These are phyloP conservation scores for Smittium culicis DNA, from an alignment of 371 early-diverging fungal genomes.

Conservation along the genomic window DNA sequence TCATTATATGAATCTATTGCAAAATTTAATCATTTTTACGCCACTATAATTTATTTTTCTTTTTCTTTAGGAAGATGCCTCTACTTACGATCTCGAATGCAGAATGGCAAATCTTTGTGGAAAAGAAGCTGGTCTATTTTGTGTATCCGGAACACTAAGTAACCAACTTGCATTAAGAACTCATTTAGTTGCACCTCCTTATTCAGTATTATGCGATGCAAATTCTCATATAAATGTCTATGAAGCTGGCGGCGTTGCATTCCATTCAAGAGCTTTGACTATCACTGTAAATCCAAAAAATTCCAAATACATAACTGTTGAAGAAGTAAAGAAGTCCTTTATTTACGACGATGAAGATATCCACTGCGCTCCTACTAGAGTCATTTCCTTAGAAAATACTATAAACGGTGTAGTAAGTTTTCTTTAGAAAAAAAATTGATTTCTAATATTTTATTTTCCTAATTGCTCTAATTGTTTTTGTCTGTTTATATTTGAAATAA, in stretches of 20 bases:
- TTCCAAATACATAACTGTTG: conserved; percentile 43
- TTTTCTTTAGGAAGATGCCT: conserved; percentile 41
- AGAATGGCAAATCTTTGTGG: conserved; percentile 56
- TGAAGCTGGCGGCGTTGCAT: conserved; percentile 74
- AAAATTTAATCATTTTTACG: too few relatives aligned
- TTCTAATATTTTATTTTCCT: not conserved
- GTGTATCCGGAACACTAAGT: conserved; percentile 71
- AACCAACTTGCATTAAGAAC: conserved; percentile 77
- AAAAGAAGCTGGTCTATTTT: conserved; percentile 71
- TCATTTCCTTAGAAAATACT: conserved; percentile 85
- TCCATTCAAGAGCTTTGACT: conserved; percentile 60
- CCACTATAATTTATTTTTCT: not conserved
- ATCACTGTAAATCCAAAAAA: conserved; percentile 50
- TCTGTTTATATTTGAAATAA: not conserved
- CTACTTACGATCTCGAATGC: conserved; percentile 54
- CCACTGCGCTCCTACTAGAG: conserved; percentile 61
- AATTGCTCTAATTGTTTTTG: not conserved
- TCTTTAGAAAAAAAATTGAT: not conserved
- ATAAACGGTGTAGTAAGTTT: conserved; percentile 51
- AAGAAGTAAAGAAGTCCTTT: conserved; percentile 40
- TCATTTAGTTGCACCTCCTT: conserved; percentile 63
- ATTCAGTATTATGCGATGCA: conserved; percentile 61
- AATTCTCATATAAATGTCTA: conserved; percentile 67
- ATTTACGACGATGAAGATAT: conserved; percentile 28
- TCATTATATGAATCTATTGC: too few relatives aligned